phyloP scores from a whole-genome alignment of 1,284 basidiomycete genomes.

The Polyporus tsugae region DNA sequence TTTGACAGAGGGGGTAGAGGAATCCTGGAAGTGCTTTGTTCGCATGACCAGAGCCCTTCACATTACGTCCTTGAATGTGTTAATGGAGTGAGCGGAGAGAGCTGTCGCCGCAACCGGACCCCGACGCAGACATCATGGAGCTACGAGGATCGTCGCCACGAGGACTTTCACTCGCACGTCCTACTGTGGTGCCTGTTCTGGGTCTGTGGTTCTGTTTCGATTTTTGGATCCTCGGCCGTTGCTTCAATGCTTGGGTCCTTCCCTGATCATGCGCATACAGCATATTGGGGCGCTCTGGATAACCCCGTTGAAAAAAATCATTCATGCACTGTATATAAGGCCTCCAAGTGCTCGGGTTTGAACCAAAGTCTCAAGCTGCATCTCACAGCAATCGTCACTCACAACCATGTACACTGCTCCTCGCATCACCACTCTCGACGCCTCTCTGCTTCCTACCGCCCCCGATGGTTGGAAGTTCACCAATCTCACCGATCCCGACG shows the following conservation, averaged over 20 bases:
- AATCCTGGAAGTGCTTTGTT: background rate
- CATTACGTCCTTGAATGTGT: background rate
- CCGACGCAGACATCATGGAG: background rate
- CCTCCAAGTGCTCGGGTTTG: background rate
- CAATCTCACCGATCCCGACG: background rate
- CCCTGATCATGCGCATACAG: background rate
- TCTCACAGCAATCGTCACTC: background rate
- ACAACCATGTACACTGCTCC: background rate
- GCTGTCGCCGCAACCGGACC: background rate
- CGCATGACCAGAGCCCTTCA: background rate
- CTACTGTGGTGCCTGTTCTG: background rate
- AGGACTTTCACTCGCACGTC: background rate
- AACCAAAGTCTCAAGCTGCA: background rate
- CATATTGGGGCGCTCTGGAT: background rate
- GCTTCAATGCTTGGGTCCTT: background rate
- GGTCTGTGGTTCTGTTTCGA: background rate
- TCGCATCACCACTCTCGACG: background rate
- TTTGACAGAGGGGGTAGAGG: background rate
- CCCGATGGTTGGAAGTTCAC: background rate
- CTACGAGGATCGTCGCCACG: background rate
- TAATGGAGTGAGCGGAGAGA: background rate
- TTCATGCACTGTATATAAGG: background rate
- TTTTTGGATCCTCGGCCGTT: background rate
- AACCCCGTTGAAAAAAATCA: background rate
- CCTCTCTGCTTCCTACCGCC: background rate